Conservation (phyloP, 176 grass and related monocot genomes). For the Lolium multiflorum region DNA sequence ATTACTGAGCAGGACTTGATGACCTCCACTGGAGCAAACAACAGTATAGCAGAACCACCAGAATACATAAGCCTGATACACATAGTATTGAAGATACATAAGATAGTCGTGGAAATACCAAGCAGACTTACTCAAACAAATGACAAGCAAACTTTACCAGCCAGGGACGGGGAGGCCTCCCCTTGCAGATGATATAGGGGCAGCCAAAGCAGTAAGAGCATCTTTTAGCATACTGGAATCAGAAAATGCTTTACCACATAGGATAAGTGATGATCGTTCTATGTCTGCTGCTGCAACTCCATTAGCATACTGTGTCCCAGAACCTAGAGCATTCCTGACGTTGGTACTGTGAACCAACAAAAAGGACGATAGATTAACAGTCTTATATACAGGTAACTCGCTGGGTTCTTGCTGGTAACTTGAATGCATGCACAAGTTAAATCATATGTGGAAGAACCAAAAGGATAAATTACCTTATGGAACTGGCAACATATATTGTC, state of each 20-base stretch:
- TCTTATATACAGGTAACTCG: constrained; percentile 1
- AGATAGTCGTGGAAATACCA: neutral
- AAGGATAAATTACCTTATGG: constrained; percentile 74
- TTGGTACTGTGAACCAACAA: constrained; percentile 62
- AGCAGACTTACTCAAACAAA: neutral
- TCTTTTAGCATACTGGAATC: constrained; percentile 62
- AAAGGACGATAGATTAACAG: constrained; percentile 3
- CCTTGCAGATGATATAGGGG: constrained; percentile 77
- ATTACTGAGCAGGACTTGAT: constrained; percentile 54
- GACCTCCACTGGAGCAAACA: constrained; percentile 74
- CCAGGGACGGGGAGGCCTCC: constrained; percentile 73
- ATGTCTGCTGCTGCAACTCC: constrained; percentile 82
- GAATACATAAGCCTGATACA: constrained; percentile 67
- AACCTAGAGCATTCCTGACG: constrained; percentile 60
- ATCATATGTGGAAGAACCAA: constrained; percentile 1
- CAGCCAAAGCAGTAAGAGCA: constrained; percentile 79
- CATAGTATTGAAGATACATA: constrained; percentile 34
- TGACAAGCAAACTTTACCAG: constrained; percentile 55
- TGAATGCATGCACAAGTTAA: constrained; percentile 24
- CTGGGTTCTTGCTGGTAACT: neutral
- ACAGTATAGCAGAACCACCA: constrained; percentile 56
- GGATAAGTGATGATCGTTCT: constrained; percentile 75
- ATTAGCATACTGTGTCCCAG: constrained; percentile 57
- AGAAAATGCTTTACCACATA: constrained; percentile 87
- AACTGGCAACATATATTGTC: constrained; percentile 85